phyloP scores from a whole-genome alignment of 2,329 filamentous ascomycete genomes.

The Aureobasidium melanogenum region DNA sequence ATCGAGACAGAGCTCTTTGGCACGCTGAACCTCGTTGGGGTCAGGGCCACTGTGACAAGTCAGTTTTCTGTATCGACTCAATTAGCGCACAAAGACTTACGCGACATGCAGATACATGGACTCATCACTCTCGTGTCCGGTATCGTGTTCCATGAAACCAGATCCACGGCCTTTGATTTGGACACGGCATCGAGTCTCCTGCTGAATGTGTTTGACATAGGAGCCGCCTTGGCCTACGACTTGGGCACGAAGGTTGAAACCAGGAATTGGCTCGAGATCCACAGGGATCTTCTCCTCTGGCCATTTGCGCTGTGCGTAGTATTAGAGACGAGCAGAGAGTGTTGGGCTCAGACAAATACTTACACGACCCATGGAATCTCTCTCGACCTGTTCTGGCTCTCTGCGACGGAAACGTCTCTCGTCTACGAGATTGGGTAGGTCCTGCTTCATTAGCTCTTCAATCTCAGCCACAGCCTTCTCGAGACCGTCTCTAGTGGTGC shows the following conservation, averaged over 20 bases:
- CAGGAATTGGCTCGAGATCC: conserved; percentile 78
- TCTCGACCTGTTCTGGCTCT: conserved; percentile 71
- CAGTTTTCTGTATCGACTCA: not conserved
- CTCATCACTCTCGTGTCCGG: conserved; percentile 86
- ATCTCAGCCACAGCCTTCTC: conserved; percentile 82
- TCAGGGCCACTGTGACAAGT: conserved; percentile 63
- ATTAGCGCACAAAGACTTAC: conserved; percentile 43
- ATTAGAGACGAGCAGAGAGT: not conserved
- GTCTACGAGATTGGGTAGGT: conserved; percentile 89
- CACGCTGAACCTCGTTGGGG: conserved; percentile 72
- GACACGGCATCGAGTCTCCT: conserved; percentile 88
- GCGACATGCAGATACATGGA: conserved; percentile 95
- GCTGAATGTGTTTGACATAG: conserved; percentile 97
- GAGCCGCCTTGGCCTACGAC: conserved; percentile 90
- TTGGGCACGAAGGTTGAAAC: conserved; percentile 92
- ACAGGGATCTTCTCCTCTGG: conserved; percentile 93
- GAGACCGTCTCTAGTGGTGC: conserved; percentile 82
- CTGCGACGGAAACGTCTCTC: conserved; percentile 83
- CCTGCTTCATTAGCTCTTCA: conserved; percentile 91
- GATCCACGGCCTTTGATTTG: conserved; percentile 97
- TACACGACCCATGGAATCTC: conserved; percentile 85
- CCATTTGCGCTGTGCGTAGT: conserved; percentile 75
- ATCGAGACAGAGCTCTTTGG: conserved; percentile 82
- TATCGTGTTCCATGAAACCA: conserved; percentile 82
- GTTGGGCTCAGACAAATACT: conserved; percentile 21